Base-by-base conservation (phyloP, 2,329 filamentous ascomycete genomes). In the Conoideocrella luteorostrata region DNA sequence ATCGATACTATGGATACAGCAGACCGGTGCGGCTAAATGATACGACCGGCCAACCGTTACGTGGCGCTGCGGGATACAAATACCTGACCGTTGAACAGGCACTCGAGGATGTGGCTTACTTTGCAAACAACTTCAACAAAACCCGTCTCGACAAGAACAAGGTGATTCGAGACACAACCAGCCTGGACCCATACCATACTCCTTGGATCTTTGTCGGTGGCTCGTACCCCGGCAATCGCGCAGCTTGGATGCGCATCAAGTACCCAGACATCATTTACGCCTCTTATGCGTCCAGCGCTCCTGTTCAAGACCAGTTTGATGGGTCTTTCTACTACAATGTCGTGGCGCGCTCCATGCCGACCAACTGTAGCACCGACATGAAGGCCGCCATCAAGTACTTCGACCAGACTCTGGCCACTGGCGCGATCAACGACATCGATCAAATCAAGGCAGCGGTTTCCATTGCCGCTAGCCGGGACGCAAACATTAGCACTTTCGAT, bases 191-290 rank as follows among this genome's bases (percentile, higher is more conserved):
- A 7, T 56, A 63, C 13, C 61, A 66, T 21, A 68, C 71, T 12
- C 72, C 74, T 0, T 77, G 74, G 73, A 64, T 77, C n/a, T 57
- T 74, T 24, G 59, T 69, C 18, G 73, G 73, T 7, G 74, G 70
- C 7, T 74, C 70, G 3, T 77, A 77, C 48, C 68, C 68, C 24
- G 73, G 73, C 28, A 72, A 70, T 7, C 60, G 75, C 6, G 56
- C 72, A 3, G 71, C 71, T 7, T 74, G 71, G 70, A 66, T 63
- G 10, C 67, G 66, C 20, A 61, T 66, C 12, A 59, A 66, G 11
- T 62, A 67, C 10, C 70, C 72, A 0, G 72, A 71, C 21, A 70
- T 68, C 6, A 69, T 72, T 54, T 73, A 70, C 63, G 71, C 71
- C 2, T 73, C 74, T 40, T 69, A 69, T 51, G 64, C 72, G 3